phyloP scores from a whole-genome alignment of 768 basidiomycete species.

The Hypsizygus marmoreus region DNA sequence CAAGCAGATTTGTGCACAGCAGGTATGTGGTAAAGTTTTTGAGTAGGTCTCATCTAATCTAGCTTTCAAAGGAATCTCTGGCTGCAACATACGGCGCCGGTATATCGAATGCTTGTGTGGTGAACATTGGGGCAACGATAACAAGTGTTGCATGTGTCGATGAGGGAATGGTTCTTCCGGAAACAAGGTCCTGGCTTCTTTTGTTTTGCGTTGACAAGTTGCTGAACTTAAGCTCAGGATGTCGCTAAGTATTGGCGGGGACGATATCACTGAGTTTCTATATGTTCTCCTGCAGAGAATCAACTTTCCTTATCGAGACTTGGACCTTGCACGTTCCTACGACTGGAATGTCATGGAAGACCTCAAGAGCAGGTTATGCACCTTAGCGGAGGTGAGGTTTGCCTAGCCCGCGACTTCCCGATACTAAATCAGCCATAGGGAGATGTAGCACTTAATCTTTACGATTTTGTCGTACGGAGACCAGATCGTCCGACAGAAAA shows the following conservation, averaged over 20 bases:
- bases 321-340: slow-evolving; percentile 73
- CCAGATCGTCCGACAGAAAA: slow-evolving; percentile 80
- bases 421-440: slow-evolving; percentile 45
- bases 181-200: slow-evolving; percentile 68
- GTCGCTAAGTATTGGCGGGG: slow-evolving; percentile 85
- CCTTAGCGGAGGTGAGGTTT: slow-evolving; percentile 76
- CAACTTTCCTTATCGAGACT: slow-evolving; percentile 84
- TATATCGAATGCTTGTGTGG: slow-evolving; percentile 91
- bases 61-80: slow-evolving; percentile 70
- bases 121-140: slow-evolving; percentile 86
- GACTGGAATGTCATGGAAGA: slow-evolving; percentile 95
- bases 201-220: neutral
- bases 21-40: slow-evolving; percentile 47
- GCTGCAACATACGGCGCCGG: slow-evolving; percentile 96
- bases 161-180: slow-evolving; percentile 84
- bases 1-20: slow-evolving; percentile 90
- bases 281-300: slow-evolving; percentile 78
- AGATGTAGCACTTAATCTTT: slow-evolving; percentile 87
- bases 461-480: slow-evolving; percentile 85
- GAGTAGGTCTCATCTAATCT: neutral
- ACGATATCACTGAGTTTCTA: slow-evolving; percentile 92
- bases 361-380: slow-evolving; percentile 82
- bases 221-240: slow-evolving; percentile 47
- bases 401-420: slow-evolving; percentile 3
- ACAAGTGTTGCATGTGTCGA: slow-evolving; percentile 93